phyloP scores from a whole-genome alignment of 768 basidiomycete species.

The Myochromella boudieri region DNA sequence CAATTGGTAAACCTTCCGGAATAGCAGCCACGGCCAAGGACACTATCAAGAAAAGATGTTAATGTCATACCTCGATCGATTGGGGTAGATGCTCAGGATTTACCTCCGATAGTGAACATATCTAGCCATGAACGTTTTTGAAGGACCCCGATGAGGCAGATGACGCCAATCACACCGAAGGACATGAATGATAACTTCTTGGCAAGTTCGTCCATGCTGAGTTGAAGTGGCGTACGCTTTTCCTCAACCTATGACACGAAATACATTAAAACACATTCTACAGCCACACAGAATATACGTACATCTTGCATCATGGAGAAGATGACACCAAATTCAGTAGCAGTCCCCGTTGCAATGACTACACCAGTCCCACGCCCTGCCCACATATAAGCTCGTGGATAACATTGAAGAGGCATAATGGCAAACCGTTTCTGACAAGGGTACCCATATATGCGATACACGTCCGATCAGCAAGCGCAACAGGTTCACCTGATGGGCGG shows the following conservation, averaged over 20 bases:
- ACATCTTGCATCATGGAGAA: constrained; percentile 99
- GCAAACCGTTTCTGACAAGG: constrained; percentile 80
- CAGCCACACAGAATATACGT: constrained; percentile 9
- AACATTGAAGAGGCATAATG: constrained; percentile 15
- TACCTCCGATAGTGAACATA: constrained; percentile 99
- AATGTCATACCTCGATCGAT: neutral
- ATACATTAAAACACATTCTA: constrained; percentile 1
- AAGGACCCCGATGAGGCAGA: constrained; percentile 85
- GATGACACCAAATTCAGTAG: constrained; percentile 94
- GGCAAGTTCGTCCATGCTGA: constrained; percentile 96
- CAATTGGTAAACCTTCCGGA: constrained; percentile 94
- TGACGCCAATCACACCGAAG: constrained; percentile 92
- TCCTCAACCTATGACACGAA: constrained; percentile 58
- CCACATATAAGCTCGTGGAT: neutral
- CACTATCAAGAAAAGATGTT: constrained; percentile 53
- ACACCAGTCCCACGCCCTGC: constrained; percentile 80
- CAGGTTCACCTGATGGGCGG: constrained; percentile 32
- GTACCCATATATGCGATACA: constrained; percentile 98
- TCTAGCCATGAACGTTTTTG: constrained; percentile 90
- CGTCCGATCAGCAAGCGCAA: constrained; percentile 77
- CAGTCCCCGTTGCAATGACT: constrained; percentile 82
- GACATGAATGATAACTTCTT: constrained; percentile 88
- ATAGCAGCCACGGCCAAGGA: constrained; percentile 98
- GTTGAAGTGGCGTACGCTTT: constrained; percentile 87
- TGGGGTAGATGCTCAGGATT: constrained; percentile 17